Percentiles rank a stretch among this genome's conserved stretches.
Evolutionary conservation across 495 filamentous ascomycete genomes (phyloP).

Genomic region (Corynascus novoguineensis): DNA sequence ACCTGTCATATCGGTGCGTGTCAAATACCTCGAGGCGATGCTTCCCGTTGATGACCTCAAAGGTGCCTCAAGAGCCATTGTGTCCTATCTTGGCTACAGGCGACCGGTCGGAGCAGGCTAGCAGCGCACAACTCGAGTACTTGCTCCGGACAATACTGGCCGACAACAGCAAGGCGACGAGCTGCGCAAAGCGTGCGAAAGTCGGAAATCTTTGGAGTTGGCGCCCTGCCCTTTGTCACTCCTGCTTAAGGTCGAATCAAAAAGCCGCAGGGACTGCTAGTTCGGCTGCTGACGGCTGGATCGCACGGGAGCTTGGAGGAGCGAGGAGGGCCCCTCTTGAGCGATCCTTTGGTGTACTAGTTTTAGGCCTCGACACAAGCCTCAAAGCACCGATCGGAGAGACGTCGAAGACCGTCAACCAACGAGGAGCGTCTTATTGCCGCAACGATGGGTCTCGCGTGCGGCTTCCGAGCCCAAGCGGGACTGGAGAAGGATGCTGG

Average conservation of each 20-base stretch:
- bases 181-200: too few species aligned
- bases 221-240: too few species aligned
- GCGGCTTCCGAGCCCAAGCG: conserved; percentile 18
- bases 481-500: conserved; percentile 9
- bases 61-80: conserved; percentile 58
- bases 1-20: conserved; percentile 52
- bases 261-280: too few species aligned
- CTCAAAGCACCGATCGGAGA: not conserved
- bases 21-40: conserved; percentile 55
- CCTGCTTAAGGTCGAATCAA: too few species aligned
- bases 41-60: conserved; percentile 48
- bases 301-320: not conserved
- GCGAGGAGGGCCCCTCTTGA: conserved; percentile 3
- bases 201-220: too few species aligned
- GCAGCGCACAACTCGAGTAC: too few species aligned
- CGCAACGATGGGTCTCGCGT: conserved; percentile 19
- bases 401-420: not conserved
- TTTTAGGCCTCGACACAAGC: not conserved
- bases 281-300: not conserved
- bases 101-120: not conserved
- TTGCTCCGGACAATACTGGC: too few species aligned
- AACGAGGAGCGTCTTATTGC: conserved; percentile 9
- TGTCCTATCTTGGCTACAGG: conserved; percentile 12
- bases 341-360: too few species aligned
- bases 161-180: too few species aligned